These are phyloP conservation scores for Dactylellina sp. DNA, from an alignment of 2,329 filamentous ascomycete genomes.

Conservation along the genomic window DNA sequence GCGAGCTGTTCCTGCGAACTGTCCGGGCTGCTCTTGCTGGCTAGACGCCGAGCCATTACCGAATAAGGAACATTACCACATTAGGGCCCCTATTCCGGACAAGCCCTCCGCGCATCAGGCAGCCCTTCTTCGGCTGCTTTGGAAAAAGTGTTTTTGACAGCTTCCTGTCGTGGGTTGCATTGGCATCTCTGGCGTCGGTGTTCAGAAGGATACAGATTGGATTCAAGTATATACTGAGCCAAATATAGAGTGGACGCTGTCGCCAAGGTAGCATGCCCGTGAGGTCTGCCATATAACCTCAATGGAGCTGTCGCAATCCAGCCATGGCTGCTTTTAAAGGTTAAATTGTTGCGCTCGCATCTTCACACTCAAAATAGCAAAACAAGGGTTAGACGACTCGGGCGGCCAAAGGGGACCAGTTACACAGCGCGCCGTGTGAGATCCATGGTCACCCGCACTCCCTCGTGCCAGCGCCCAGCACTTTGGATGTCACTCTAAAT, in stretches of 20 bases:
- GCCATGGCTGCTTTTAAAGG: too few species aligned
- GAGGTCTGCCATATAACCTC: too few species aligned
- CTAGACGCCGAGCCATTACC: too few species aligned
- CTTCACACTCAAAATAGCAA: conserved; percentile 6
- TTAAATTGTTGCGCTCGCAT: conserved; percentile 1
- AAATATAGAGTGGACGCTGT: too few species aligned
- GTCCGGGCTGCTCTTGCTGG: too few species aligned
- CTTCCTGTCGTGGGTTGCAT: conserved; percentile 23
- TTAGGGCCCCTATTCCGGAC: neutral
- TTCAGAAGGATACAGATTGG: too few species aligned
- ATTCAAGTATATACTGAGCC: neutral
- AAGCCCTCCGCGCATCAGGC: conserved; percentile 13
- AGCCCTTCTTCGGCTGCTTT: conserved; percentile 22
- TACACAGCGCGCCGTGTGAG: too few species aligned
- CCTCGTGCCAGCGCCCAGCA: neutral
- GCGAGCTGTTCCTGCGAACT: too few species aligned
- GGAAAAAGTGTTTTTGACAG: conserved; percentile 15
- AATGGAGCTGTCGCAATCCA: too few species aligned
- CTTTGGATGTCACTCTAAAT: neutral
- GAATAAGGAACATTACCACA: neutral
- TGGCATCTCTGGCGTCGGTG: conserved; percentile 18
- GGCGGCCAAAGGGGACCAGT: too few species aligned
- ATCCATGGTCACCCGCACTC: too few species aligned
- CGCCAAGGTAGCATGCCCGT: too few species aligned
- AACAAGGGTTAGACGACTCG: neutral